Conservation (phyloP, 2,329 filamentous ascomycete genomes). For the Aspergillus sp. region DNA sequence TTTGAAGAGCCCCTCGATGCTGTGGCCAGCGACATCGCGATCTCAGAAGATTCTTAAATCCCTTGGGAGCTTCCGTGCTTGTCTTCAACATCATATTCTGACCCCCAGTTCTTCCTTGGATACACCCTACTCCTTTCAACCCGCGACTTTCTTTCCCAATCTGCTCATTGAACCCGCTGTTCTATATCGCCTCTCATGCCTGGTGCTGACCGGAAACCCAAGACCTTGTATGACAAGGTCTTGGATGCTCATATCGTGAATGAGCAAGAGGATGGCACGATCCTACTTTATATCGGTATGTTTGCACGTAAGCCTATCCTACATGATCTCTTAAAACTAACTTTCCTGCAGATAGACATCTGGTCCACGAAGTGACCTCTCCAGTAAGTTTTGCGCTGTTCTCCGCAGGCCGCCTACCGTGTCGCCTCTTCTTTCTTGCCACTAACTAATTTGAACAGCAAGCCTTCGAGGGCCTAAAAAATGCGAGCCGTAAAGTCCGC, state of each 20-base stretch:
- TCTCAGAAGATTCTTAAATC: slow-evolving; percentile 23
- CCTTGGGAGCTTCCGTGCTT: slow-evolving; percentile 4
- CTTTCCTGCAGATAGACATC: slow-evolving; percentile 72
- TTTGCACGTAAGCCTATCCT: background rate
- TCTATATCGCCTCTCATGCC: slow-evolving; percentile 63
- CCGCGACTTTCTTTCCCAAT: background rate
- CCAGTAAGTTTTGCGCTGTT: slow-evolving; percentile 61
- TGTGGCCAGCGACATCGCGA: slow-evolving; percentile 37
- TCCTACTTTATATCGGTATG: slow-evolving; percentile 89
- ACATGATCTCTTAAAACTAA: slow-evolving; percentile 20
- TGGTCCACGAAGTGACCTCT: slow-evolving; percentile 98
- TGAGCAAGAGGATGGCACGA: slow-evolving; percentile 89
- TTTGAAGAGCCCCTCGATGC: slow-evolving; percentile 29
- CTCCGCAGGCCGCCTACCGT: slow-evolving; percentile 3
- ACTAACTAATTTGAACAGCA: slow-evolving; percentile 56
- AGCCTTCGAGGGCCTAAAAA: slow-evolving; percentile 94
- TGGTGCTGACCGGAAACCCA: slow-evolving; percentile 67
- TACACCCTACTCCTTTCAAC: background rate
- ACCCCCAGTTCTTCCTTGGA: background rate
- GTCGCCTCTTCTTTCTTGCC: background rate
- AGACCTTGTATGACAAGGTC: slow-evolving; percentile 97
- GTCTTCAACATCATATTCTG: background rate
- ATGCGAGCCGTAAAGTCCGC: slow-evolving; percentile 82
- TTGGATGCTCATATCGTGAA: slow-evolving; percentile 92
- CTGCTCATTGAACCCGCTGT: background rate